Conservation (phyloP, 2,329 filamentous ascomycete species). For the Diaporthe destruens region DNA sequence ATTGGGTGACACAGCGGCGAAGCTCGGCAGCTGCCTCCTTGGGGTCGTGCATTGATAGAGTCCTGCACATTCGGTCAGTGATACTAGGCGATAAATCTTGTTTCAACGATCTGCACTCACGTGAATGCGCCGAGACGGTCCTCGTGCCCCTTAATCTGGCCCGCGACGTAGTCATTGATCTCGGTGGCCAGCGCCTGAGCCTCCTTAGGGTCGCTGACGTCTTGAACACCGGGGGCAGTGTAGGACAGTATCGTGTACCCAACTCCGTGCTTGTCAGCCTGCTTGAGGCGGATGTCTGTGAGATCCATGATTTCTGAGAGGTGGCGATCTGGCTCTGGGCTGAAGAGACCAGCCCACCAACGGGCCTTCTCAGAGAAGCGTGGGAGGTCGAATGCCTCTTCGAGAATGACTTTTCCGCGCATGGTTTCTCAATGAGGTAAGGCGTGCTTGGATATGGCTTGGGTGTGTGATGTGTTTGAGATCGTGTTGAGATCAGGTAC, state of each 20-base stretch:
- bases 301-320: constrained; percentile 64
- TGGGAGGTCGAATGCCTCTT: constrained; percentile 73
- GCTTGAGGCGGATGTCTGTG: constrained; percentile 55
- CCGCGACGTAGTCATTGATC: constrained; percentile 57
- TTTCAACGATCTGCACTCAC: constrained; percentile 43
- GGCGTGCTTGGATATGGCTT: neutral
- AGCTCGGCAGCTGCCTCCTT: constrained; percentile 63
- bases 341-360: constrained; percentile 73
- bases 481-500: neutral
- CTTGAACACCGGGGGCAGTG: constrained; percentile 63
- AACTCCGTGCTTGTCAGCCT: constrained; percentile 53
- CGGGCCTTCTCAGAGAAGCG: constrained; percentile 68
- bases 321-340: constrained; percentile 70
- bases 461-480: neutral
- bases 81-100: neutral
- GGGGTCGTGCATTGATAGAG: constrained; percentile 66
- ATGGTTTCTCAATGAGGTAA: constrained; percentile 51
- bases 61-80: neutral
- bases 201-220: constrained; percentile 56
- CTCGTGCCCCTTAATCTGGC: constrained; percentile 52
- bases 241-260: constrained; percentile 53
- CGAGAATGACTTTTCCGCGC: constrained; percentile 72
- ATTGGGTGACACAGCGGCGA: constrained; percentile 64
- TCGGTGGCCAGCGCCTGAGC: constrained; percentile 57
- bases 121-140: constrained; percentile 62